phyloP scores from a whole-genome alignment of 1,284 basidiomycete genomes.

The Puccinia sorghi region DNA sequence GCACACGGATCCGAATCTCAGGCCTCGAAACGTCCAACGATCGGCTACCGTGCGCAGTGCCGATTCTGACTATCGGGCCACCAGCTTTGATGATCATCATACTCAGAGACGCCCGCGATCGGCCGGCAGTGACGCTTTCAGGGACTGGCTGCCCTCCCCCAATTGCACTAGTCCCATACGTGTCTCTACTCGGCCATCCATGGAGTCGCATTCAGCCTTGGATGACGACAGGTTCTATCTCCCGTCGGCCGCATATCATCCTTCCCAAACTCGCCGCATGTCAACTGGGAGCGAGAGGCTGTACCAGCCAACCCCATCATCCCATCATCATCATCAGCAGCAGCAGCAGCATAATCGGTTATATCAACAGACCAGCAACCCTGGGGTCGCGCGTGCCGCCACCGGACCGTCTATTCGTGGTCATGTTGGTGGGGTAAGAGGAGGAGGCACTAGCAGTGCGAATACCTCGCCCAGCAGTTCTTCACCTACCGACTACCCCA shows the following conservation, averaged over 20 bases:
- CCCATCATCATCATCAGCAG: background rate
- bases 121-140: background rate
- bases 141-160: background rate
- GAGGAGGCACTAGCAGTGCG: background rate
- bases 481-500: background rate
- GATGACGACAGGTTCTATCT: background rate
- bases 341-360: background rate
- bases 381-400: too few relatives aligned
- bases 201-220: background rate
- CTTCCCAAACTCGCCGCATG: constrained; percentile 8
- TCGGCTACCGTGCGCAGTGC: constrained; percentile 28
- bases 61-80: constrained; percentile 13
- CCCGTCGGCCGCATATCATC: background rate
- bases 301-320: background rate
- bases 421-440: background rate
- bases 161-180: background rate
- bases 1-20: background rate
- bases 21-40: constrained; percentile 17
- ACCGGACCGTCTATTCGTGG: too few relatives aligned
- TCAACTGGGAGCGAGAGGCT: background rate
- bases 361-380: too few relatives aligned
- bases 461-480: background rate
- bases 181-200: background rate
- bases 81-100: background rate
- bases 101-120: constrained; percentile 4